A percentile compares a stretch with the other conserved stretches of the same genome.
phyloP scores from a whole-genome alignment of 106 monocot species.

The Cymbidium sinense region DNA sequence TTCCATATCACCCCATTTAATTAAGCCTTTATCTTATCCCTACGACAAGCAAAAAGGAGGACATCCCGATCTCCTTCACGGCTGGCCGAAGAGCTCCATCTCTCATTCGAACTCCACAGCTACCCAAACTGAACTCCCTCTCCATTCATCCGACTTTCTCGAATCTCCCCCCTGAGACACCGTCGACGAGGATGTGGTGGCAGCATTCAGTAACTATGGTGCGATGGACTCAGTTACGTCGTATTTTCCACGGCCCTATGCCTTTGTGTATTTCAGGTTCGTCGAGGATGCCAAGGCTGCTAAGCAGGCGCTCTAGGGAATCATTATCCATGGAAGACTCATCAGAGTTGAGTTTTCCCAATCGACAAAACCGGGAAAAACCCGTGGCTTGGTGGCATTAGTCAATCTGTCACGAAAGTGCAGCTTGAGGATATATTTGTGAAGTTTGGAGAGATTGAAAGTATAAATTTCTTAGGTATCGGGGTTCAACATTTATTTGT shows the following conservation, averaged over 20 bases:
- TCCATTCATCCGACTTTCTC: too few relatives aligned
- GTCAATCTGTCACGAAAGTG: slow-evolving; percentile 48
- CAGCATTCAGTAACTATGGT: slow-evolving; percentile 40
- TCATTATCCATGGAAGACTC: slow-evolving; percentile 29
- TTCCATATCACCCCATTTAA: too few relatives aligned
- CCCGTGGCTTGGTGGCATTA: slow-evolving; percentile 91
- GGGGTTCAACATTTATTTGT: slow-evolving; percentile 74
- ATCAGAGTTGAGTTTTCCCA: slow-evolving; percentile 67
- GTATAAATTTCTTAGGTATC: slow-evolving; percentile 42
- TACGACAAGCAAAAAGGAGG: too few relatives aligned
- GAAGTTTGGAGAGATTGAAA: slow-evolving; percentile 86
- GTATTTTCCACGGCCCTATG: slow-evolving; percentile 50
- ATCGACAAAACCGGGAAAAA: slow-evolving; percentile 79
- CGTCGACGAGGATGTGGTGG: slow-evolving; percentile 53
- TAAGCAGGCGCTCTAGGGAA: slow-evolving; percentile 44
- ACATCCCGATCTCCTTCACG: too few relatives aligned
- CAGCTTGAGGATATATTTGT: slow-evolving; percentile 68
- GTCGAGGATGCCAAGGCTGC: slow-evolving; percentile 54
- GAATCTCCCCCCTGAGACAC: slow-evolving; percentile 48
- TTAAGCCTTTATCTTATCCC: too few relatives aligned
- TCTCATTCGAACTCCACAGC: too few relatives aligned
- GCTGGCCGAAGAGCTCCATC: too few relatives aligned
- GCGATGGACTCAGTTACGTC: slow-evolving; percentile 59
- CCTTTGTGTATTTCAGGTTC: slow-evolving; percentile 66
- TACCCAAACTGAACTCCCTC: too few relatives aligned